These are phyloP conservation scores for Bathelium albidoporum DNA, from an alignment of 495 filamentous ascomycete genomes.

Conservation along the genomic window DNA sequence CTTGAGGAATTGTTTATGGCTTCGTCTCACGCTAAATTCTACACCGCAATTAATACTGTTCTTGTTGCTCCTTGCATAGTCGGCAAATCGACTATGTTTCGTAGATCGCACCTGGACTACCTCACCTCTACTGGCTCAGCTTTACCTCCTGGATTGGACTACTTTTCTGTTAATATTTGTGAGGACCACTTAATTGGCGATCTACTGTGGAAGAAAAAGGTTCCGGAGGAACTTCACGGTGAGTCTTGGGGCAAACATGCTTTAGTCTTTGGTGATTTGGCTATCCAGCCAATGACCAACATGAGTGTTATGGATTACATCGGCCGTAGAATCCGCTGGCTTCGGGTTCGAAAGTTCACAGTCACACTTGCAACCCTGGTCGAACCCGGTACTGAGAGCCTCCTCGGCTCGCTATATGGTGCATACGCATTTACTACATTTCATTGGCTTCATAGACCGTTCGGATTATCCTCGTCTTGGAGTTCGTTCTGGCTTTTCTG, in stretches of 20 bases:
- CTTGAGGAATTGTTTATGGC: conserved; percentile 92
- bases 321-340: conserved; percentile 77
- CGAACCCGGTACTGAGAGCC: conserved; percentile 89
- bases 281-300: conserved; percentile 75
- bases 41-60: conserved; percentile 92
- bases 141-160: conserved; percentile 57
- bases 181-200: conserved; percentile 96
- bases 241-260: conserved; percentile 63
- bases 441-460: conserved; percentile 44
- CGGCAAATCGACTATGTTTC: conserved; percentile 98
- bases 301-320: conserved; percentile 75
- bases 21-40: conserved; percentile 94
- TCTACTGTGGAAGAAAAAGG: conserved; percentile 61
- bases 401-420: conserved; percentile 71
- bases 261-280: conserved; percentile 73
- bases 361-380: conserved; percentile 79
- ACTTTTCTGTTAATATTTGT: conserved; percentile 92
- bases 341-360: conserved; percentile 89
- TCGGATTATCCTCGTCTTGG: conserved; percentile 60
- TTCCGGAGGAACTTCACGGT: conserved; percentile 35
- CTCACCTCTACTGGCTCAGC: conserved; percentile 45
- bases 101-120: conserved; percentile 74
- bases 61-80: conserved; percentile 85
- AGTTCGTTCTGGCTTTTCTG: conserved; percentile 53
- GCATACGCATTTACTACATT: conserved; percentile 69